Evolutionary conservation across 1,139 yeast species (phyloP).

Genomic region (Barnettozyma hawaiiensis): DNA sequence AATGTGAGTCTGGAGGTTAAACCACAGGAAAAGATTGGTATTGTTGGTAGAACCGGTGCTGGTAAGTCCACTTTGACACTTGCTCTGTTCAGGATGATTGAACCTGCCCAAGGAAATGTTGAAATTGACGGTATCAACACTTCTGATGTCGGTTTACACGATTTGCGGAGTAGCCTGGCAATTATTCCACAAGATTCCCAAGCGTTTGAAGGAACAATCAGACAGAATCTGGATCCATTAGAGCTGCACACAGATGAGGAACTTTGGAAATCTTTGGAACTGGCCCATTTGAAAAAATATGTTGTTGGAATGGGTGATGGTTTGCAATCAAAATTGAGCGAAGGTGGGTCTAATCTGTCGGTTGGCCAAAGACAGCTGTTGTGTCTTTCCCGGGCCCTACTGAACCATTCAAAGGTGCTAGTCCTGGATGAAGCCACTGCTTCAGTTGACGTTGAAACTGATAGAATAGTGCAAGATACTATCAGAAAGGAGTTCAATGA

Average conservation of each 20-base stretch:
- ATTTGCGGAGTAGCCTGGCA: constrained; percentile 49
- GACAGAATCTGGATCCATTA: constrained; percentile 60
- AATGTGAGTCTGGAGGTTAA: constrained; percentile 46
- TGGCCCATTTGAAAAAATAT: constrained; percentile 49
- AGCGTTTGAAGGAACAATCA: constrained; percentile 55
- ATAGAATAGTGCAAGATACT: constrained; percentile 66
- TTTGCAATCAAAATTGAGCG: constrained; percentile 39
- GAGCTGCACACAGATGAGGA: constrained; percentile 45
- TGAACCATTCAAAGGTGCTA: constrained; percentile 57
- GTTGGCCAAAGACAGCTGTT: constrained; percentile 75
- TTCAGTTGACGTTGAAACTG: constrained; percentile 78
- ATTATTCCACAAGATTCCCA: constrained; percentile 72
- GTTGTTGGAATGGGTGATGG: constrained; percentile 31
- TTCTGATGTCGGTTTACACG: constrained; percentile 40
- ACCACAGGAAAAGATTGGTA: constrained; percentile 66
- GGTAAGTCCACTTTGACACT: constrained; percentile 72
- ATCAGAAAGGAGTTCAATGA: constrained; percentile 57
- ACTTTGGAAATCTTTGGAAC: constrained; percentile 47
- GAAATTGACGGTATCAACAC: constrained; percentile 48
- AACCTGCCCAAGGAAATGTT: constrained; percentile 52
- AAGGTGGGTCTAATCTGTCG: constrained; percentile 69
- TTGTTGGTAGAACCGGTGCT: constrained; percentile 85
- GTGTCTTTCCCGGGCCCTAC: constrained; percentile 69
- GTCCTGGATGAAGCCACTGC: constrained; percentile 84
- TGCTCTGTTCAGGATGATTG: constrained; percentile 70